Evolutionary conservation across 2,329 filamentous ascomycete species (phyloP), one percentile per base, ranked within the genome.

Genomic region (Fusarium acutatum): DNA sequence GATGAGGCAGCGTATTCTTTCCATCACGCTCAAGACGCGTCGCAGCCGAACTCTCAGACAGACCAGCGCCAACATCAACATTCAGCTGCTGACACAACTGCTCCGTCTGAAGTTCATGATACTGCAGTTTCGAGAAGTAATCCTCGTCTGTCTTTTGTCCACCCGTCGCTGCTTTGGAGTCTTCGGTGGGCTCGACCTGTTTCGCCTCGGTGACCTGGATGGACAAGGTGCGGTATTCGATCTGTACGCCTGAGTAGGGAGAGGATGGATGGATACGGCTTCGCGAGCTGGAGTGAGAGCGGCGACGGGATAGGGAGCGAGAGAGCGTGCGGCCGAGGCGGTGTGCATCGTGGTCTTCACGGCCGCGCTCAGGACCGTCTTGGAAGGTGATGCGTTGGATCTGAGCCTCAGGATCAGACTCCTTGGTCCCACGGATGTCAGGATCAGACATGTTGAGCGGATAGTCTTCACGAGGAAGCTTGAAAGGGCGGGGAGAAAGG

Each of bases 51-150:
- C 72, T 75, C 46, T 79, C 78, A 0, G 81, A 83, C 24, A 86
- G 78, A 20, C 84, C 84, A 5, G 76, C 47, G 12, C 75, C 75
- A 15, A 72, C 64, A 41, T 76, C 73, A 4, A 85, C 82, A 38
- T 84, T 83, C 62, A 84, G 79, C 69, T 83, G 81, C 64, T 84
- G 82, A 60, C 80, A 83, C 28, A 84, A 60, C 57, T 82, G 80
- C 32, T 80, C 79, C 7, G 69, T 60, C 26, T 76, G 67, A 18
- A 84, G 80, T 58, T 81, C 75, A 66, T 85, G 84, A 56, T 79
- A 85, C 38, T 79, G 79, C 40, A 85, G 77, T 64, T 80, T 81
- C 54, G 82, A 74, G 68, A 85, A 85, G 78, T 85, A 87, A 62
- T 87, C 84, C 30, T 84, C 78, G 41, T 84, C 79, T 8, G 80